Evolutionary conservation across 192 early-diverging fungal genomes (phyloP).

Genomic region (Podila minutissima): DNA sequence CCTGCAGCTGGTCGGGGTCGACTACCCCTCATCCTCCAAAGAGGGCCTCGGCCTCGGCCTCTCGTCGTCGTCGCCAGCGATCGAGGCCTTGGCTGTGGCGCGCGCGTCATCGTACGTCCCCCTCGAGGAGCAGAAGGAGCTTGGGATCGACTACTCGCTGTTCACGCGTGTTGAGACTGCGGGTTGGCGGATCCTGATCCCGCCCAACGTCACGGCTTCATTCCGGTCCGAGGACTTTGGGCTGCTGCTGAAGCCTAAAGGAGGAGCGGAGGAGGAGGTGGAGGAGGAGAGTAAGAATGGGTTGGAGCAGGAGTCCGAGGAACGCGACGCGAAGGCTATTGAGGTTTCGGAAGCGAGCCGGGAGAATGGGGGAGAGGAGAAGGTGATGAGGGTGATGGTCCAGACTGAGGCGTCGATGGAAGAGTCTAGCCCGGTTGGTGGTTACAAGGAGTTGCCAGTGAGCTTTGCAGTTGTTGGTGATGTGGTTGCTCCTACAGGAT

Average conservation of each 20-base stretch:
- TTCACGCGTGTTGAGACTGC: constrained; percentile 48
- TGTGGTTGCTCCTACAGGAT: not conserved
- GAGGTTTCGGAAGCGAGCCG: no score
- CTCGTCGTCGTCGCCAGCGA: not conserved
- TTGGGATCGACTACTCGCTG: constrained; percentile 43
- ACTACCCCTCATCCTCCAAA: constrained; percentile 18
- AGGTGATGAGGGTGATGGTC: not conserved
- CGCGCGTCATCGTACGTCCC: constrained; percentile 26
- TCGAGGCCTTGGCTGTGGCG: constrained; percentile 37
- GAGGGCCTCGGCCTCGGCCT: constrained; percentile 5
- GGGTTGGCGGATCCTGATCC: constrained; percentile 48
- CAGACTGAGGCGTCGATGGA: not conserved
- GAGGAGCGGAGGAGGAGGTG: not conserved
- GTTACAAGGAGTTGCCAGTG: not conserved
- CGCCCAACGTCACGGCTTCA: constrained; percentile 34
- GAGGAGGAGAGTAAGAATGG: not conserved
- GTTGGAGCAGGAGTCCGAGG: not conserved
- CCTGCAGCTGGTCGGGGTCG: constrained; percentile 10
- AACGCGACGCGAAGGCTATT: not conserved
- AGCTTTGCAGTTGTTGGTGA: not conserved
- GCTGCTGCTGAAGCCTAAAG: constrained; percentile 42
- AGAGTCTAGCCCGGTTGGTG: not conserved
- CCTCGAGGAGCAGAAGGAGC: constrained; percentile 40
- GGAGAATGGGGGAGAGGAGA: not conserved
- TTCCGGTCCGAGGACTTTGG: constrained; percentile 50